Percentiles rank a stretch among this genome's conserved stretches.
These are phyloP conservation scores for Aspergillus hancockii DNA, from an alignment of 495 filamentous ascomycete genomes.

Conservation along the genomic window DNA sequence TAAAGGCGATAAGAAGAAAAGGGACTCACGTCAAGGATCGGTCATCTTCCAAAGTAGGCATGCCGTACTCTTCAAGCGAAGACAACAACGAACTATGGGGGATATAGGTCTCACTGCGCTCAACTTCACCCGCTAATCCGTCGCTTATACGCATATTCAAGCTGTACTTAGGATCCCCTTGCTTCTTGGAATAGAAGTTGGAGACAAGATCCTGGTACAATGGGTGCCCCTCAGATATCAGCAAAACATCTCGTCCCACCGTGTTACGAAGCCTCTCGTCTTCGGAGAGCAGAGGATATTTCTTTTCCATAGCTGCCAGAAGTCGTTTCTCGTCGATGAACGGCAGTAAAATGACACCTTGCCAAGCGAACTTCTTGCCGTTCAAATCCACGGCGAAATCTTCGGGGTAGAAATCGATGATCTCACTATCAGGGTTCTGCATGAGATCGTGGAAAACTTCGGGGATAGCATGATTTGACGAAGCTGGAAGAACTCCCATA, in stretches of 20 bases:
- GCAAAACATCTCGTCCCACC: slow-evolving; percentile 76
- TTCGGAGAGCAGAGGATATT: slow-evolving; percentile 73
- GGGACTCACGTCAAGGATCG: slow-evolving; percentile 71
- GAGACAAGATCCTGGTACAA: slow-evolving; percentile 78
- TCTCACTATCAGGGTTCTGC: slow-evolving; percentile 81
- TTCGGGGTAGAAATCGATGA: slow-evolving; percentile 96
- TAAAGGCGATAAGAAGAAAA: slow-evolving; percentile 4
- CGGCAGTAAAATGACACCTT: slow-evolving; percentile 88
- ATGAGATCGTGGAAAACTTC: slow-evolving; percentile 84
- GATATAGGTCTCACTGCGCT: slow-evolving; percentile 77
- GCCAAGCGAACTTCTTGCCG: slow-evolving; percentile 98
- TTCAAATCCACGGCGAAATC: slow-evolving; percentile 93
- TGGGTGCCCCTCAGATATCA: slow-evolving; percentile 78
- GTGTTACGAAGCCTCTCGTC: slow-evolving; percentile 80
- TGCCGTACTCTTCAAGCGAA: slow-evolving; percentile 61
- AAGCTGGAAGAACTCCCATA: slow-evolving; percentile 95
- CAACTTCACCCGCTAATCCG: slow-evolving; percentile 76
- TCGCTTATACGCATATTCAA: slow-evolving; percentile 73
- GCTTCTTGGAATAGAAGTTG: slow-evolving; percentile 90
- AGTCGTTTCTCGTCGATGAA: slow-evolving; percentile 94
- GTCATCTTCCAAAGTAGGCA: slow-evolving; percentile 81
- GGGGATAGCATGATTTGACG: slow-evolving; percentile 88
- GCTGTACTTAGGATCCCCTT: slow-evolving; percentile 61
- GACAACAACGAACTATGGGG: slow-evolving; percentile 68
- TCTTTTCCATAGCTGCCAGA: slow-evolving; percentile 77